Base-by-base conservation (phyloP, 2,329 filamentous ascomycete species). In the Ceratocystis albifundus region DNA sequence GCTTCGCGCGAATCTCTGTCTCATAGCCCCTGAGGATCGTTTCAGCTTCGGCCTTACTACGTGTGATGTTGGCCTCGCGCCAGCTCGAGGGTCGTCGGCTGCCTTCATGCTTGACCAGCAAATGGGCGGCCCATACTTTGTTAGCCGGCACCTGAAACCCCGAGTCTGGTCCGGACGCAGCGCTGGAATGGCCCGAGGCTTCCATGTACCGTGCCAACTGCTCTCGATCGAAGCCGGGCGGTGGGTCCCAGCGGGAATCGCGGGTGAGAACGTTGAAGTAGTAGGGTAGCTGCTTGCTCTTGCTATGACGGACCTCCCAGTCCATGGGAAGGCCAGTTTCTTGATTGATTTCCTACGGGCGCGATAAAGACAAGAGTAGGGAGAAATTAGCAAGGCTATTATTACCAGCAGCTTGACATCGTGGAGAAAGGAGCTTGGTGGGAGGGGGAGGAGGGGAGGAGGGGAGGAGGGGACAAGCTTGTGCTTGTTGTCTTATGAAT, bases 251-350 rank as follows among this genome's bases (percentile, higher is more conserved):
- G 77, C 90, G 85, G 69, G 94, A 97, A 74, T 90, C 86, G 76
- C 92, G 93, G 70, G 90, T 89, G 71, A 78, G 79, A 59, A 88
- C 80, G 78, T 96, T 95, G 87, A 96, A 97, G 81, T 97, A 99
- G 82, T 99, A 99, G 46, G 94, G 94, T 45, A 97, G 88, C 78
- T 96, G 96, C 81, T 96, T 97, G 77, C 90, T 96, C 80, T 96
- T 96, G 76, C 90, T 96, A 79, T 95, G 90, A 76, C 94, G 90
- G 74, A 99, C 90, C 79, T 97, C 94, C 92, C 93, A 96, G 76
- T 86, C 85, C 62, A 85, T 76, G 69, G 92, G 92, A 70, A 96
- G 85, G 75, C 93, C 93, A 71, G 88, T 86, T 66, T 91, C 88
- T 36, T 32, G 4, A 30, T 25, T 45, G 12, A 30, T 65, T 70